phyloP scores from a whole-genome alignment of 495 filamentous ascomycete genomes.

The Symbiotaphrina buchneri region DNA sequence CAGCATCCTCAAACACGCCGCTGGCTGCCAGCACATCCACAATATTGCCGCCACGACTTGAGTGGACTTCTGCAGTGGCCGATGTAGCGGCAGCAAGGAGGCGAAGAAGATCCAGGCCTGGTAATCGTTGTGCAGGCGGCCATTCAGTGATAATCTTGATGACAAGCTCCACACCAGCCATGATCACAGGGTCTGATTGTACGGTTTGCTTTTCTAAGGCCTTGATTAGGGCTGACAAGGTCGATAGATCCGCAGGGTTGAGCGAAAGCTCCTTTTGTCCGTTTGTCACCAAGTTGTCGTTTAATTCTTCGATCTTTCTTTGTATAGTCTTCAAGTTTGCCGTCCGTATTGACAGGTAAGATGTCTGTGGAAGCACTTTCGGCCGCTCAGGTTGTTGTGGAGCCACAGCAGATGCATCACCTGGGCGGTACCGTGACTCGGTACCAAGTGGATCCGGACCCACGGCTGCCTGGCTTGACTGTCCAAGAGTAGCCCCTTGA shows the following conservation, averaged over 20 bases:
- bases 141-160: slow-evolving; percentile 48
- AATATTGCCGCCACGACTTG: slow-evolving; percentile 20
- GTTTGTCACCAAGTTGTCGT: slow-evolving; percentile 36
- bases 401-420: slow-evolving; percentile 20
- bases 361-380: slow-evolving; percentile 54
- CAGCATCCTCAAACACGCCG: slow-evolving; percentile 30
- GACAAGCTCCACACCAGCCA: slow-evolving; percentile 29
- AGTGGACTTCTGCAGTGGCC: slow-evolving; percentile 26
- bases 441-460: slow-evolving; percentile 53
- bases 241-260: slow-evolving; percentile 41
- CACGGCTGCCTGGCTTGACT: slow-evolving; percentile 20
- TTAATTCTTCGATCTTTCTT: slow-evolving; percentile 55
- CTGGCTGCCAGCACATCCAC: slow-evolving; percentile 25
- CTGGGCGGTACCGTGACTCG: slow-evolving; percentile 58
- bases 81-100: slow-evolving; percentile 46
- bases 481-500: slow-evolving; percentile 60
- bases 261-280: slow-evolving; percentile 54
- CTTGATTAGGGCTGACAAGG: slow-evolving; percentile 27
- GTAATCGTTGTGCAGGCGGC: slow-evolving; percentile 57
- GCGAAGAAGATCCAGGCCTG: slow-evolving; percentile 68
- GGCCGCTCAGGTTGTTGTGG: slow-evolving; percentile 19
- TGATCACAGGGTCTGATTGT: slow-evolving; percentile 11
- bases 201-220: slow-evolving; percentile 27
- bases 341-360: slow-evolving; percentile 51
- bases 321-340: slow-evolving; percentile 39